phyloP scores from a whole-genome alignment of 108 stramenopile species.

The Aurantiochytrium sp. region DNA sequence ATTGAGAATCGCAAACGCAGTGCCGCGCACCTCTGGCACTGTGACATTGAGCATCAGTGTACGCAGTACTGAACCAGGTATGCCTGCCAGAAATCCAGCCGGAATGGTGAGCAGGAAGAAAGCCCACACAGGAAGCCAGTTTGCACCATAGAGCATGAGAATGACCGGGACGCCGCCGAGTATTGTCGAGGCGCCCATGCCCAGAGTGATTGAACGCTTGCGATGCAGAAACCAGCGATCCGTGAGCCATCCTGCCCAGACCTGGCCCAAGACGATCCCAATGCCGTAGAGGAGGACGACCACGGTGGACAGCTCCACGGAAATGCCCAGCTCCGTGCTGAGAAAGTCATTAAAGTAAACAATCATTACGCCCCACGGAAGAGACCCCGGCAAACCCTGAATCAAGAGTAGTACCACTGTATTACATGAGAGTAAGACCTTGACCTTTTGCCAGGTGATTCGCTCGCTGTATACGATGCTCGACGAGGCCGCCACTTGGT shows the following conservation, averaged over 20 bases:
- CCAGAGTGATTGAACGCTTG: neutral
- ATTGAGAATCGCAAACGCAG: neutral
- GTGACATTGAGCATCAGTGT: neutral
- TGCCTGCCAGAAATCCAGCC: neutral
- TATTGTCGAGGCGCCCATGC: neutral
- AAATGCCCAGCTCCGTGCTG: neutral
- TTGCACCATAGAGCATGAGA: neutral
- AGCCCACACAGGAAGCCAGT: neutral
- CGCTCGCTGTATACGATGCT: neutral
- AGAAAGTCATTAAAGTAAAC: slow-evolving; percentile 15
- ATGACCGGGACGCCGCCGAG: neutral
- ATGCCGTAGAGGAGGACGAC: neutral
- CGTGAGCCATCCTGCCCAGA: neutral
- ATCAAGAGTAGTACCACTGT: neutral
- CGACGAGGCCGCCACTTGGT: neutral
- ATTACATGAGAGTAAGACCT: neutral
- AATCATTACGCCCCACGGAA: slow-evolving; percentile 6
- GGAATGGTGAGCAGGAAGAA: neutral
- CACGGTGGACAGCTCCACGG: neutral
- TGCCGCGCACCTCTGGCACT: slow-evolving; percentile 14
- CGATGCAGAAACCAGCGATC: neutral
- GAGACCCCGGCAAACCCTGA: neutral
- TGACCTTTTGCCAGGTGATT: neutral
- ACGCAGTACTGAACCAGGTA: neutral
- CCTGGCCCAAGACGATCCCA: neutral